Evolutionary conservation across 2,329 filamentous ascomycete species (phyloP), one percentile per base, ranked within the genome.

Genomic region (Tolypocladium guangdongense): DNA sequence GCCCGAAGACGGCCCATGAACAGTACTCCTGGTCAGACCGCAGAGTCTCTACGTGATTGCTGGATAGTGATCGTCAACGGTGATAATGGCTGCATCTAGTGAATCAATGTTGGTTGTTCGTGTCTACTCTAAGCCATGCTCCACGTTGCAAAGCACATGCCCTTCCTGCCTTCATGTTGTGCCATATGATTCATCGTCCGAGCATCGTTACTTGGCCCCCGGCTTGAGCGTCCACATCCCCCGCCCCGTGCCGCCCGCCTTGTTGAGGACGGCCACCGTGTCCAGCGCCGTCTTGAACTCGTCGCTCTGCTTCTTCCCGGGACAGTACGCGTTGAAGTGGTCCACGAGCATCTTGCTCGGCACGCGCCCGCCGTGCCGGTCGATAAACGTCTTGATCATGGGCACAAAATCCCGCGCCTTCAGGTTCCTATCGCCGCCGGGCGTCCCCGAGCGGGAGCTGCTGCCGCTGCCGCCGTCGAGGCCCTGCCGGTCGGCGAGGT

Each of bases 321-420:
- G 68, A 64, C 90, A 95, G 62, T 84, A 87, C 16, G 82, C 81
- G 68, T 91, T 89, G 68, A 96, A 97, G 63, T 96, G 90, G 63
- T 95, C 88, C 27, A 96, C 87, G 46, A 96, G 71, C 76, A 90
- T 85, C 71, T 95, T 90, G 43, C 87, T 91, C 6, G 88, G 84
- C 7, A 88, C 88, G 36, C 81, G 79, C 4, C 90, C 90, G 11
- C 88, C 87, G 53, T 95, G 90, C 27, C 82, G 77, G 46, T 78
- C 77, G 58, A 97, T 84, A 61, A 90, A 97, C 43, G 86, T 81
- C 39, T 85, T 83, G 54, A 96, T 95, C 74, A 88, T 75, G 49
- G 74, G 75, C 59, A 82, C 76, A 61, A 89, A 89, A 55, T 89
- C 84, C 55, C 77, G 81, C 0, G 78, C 76, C 51, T 72, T 70